Conservation (phyloP, 192 early-diverging fungal species). For the Chytriomyces sp. region DNA sequence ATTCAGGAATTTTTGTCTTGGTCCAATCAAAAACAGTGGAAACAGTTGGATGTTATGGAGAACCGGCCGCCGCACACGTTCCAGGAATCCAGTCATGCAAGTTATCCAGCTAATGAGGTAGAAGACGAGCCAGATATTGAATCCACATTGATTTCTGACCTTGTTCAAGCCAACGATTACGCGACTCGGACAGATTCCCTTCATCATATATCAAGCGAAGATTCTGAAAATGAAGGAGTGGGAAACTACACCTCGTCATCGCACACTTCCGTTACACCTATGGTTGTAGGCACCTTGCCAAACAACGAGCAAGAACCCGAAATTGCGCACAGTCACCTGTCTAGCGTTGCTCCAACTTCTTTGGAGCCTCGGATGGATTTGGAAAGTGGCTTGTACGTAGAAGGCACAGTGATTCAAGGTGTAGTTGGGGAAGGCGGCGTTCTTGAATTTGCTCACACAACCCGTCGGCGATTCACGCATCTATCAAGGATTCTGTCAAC, state of each 20-base stretch:
- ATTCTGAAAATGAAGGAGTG: too few relatives aligned
- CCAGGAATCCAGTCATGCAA: background rate
- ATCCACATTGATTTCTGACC: too few relatives aligned
- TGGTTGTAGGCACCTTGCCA: too few relatives aligned
- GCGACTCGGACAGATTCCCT: background rate
- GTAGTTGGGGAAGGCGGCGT: background rate
- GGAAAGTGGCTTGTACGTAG: background rate
- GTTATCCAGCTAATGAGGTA: background rate
- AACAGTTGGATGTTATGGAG: background rate
- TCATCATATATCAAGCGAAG: background rate
- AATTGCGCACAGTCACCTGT: too few relatives aligned
- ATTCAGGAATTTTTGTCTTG: background rate
- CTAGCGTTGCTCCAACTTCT: background rate
- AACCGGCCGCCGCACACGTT: background rate
- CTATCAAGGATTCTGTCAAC: background rate
- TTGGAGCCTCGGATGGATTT: conserved; percentile 11
- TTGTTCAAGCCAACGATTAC: background rate
- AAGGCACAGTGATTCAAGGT: background rate
- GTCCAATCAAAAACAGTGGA: background rate
- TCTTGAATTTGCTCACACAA: background rate
- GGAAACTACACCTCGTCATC: too few relatives aligned
- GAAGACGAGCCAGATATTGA: background rate
- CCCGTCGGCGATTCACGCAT: too few relatives aligned
- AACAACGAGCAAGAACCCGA: background rate
- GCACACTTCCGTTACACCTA: too few relatives aligned